phyloP scores from a whole-genome alignment of 805 yeast genomes.

The Ogataea kodamae region DNA sequence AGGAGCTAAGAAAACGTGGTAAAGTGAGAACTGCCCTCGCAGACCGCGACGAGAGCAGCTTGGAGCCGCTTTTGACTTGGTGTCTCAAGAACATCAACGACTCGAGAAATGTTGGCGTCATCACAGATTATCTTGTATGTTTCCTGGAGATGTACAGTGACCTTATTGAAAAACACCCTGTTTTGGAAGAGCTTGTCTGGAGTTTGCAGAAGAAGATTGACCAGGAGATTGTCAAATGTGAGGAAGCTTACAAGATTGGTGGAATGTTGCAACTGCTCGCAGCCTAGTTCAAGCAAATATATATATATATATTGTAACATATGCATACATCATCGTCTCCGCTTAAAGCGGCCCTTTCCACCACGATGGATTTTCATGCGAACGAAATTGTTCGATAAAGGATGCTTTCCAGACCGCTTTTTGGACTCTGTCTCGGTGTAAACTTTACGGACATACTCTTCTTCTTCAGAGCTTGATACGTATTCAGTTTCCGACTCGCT shows the following conservation, averaged over 20 bases:
- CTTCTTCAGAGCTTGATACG: constrained; percentile 15
- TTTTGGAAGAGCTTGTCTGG: constrained; percentile 67
- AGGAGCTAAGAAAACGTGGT: constrained; percentile 84
- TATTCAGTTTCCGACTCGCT: constrained; percentile 7
- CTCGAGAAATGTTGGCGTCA: constrained; percentile 60
- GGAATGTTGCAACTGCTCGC: constrained; percentile 92
- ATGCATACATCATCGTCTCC: constrained; percentile 13
- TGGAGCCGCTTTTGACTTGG: constrained; percentile 89
- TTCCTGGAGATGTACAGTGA: constrained; percentile 72
- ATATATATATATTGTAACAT: no score
- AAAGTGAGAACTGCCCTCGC: constrained; percentile 77
- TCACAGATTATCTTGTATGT: constrained; percentile 66
- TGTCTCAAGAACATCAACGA: constrained; percentile 72
- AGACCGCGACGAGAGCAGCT: constrained; percentile 74
- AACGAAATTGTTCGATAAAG: constrained; percentile 35
- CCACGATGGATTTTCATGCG: constrained; percentile 32
- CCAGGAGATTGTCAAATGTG: constrained; percentile 70
- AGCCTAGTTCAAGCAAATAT: constrained; percentile 37
- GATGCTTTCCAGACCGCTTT: constrained; percentile 27
- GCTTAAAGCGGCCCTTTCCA: constrained; percentile 24
- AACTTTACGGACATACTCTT: constrained; percentile 22
- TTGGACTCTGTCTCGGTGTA: constrained; percentile 11
- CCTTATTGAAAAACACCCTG: constrained; percentile 70
- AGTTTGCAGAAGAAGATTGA: constrained; percentile 59
- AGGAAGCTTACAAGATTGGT: constrained; percentile 82